Evolutionary conservation across 495 filamentous ascomycete species (phyloP).

Genomic region (Hyphodiscus hymeniophilus): DNA sequence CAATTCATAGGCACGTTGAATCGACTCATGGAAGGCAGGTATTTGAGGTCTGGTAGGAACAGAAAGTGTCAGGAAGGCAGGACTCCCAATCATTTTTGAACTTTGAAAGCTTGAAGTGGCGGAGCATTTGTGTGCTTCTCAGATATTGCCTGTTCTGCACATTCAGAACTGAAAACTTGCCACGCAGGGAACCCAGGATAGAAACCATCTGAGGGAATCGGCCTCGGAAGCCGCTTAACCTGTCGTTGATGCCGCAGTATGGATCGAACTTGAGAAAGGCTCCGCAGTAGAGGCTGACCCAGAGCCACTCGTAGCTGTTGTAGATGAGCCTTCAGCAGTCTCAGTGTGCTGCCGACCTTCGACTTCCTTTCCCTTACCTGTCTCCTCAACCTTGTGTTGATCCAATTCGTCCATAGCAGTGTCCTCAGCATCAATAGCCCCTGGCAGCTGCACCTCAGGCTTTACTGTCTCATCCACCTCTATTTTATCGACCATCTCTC

Average conservation of each 20-base stretch:
- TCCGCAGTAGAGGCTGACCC: slow-evolving; percentile 5
- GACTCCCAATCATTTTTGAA: too few relatives aligned
- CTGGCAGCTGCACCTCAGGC: neutral
- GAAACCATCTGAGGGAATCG: too few relatives aligned
- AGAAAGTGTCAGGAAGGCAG: neutral
- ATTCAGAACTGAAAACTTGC: neutral
- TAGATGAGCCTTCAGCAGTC: slow-evolving; percentile 14
- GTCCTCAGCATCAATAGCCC: slow-evolving; percentile 16
- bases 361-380: slow-evolving; percentile 8
- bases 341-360: slow-evolving; percentile 3
- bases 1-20: neutral
- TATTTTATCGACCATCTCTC: neutral
- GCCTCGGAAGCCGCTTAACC: slow-evolving; percentile 2
- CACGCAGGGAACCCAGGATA: neutral
- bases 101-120: too few relatives aligned
- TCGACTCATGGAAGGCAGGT: too few relatives aligned
- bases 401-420: slow-evolving; percentile 11
- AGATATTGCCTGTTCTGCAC: too few relatives aligned
- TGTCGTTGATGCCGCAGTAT: slow-evolving; percentile 9
- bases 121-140: too few relatives aligned
- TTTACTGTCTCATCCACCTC: slow-evolving; percentile 12
- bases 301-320: slow-evolving; percentile 1
- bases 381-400: neutral
- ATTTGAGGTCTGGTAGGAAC: too few relatives aligned
- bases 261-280: slow-evolving; percentile 17